Evolutionary conservation across 148 eudicot genomes (phyloP).

Genomic region (Amaranthus cruentus): DNA sequence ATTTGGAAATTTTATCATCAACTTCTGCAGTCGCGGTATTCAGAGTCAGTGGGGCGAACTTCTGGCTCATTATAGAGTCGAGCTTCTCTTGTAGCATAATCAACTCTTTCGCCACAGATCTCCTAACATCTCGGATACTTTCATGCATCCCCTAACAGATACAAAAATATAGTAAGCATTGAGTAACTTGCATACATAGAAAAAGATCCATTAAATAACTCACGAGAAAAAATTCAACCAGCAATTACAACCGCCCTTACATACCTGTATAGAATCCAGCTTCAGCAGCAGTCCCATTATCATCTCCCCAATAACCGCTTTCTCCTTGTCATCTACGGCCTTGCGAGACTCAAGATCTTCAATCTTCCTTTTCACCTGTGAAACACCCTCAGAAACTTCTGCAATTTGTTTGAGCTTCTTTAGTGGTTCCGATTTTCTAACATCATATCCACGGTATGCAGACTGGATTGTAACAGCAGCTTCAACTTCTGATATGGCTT

Average conservation of each 20-base stretch:
- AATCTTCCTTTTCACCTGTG: constrained; percentile 29
- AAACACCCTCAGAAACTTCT: constrained; percentile 34
- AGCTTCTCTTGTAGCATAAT: constrained; percentile 60
- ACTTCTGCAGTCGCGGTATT: neutral
- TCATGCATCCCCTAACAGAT: constrained; percentile 52
- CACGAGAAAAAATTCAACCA: neutral
- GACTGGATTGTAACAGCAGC: constrained; percentile 65
- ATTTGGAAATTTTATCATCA: neutral
- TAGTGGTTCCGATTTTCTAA: constrained; percentile 59
- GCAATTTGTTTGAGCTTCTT: constrained; percentile 66
- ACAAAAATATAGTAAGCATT: neutral
- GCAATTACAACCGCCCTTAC: neutral
- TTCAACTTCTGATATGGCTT: constrained; percentile 45
- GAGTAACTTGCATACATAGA: neutral
- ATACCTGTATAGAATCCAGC: constrained; percentile 77
- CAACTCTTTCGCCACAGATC: constrained; percentile 63
- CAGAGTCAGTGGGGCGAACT: constrained; percentile 8
- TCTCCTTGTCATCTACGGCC: constrained; percentile 33
- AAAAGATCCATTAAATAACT: neutral
- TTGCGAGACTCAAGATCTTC: constrained; percentile 39
- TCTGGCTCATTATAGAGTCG: constrained; percentile 33
- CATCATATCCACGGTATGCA: constrained; percentile 59
- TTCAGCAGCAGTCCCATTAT: constrained; percentile 67
- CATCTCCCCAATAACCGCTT: constrained; percentile 41
- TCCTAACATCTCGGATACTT: constrained; percentile 51